phyloP scores from a whole-genome alignment of 305 asterid genomes.

The Rubia peregrina region DNA sequence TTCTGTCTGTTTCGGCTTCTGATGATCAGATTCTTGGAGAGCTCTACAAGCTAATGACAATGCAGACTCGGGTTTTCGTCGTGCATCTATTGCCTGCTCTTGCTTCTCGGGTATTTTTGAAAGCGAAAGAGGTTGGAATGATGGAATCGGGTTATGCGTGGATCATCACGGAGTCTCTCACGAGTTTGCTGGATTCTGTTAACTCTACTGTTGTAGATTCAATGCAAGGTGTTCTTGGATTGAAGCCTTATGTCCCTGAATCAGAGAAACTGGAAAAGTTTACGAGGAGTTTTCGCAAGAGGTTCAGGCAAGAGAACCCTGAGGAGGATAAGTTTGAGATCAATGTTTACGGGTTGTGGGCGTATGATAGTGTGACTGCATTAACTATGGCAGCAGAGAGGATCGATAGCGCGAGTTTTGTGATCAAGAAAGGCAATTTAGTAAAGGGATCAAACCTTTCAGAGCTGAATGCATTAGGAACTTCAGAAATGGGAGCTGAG shows the following conservation, averaged over 20 bases:
- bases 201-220: slow-evolving; percentile 24
- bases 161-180: slow-evolving; percentile 43
- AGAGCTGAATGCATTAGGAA: slow-evolving; percentile 37
- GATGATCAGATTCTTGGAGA: slow-evolving; percentile 32
- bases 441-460: slow-evolving; percentile 19
- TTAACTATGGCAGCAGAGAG: slow-evolving; percentile 31
- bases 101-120: slow-evolving; percentile 40
- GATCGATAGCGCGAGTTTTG: slow-evolving; percentile 13
- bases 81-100: slow-evolving; percentile 32
- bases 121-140: slow-evolving; percentile 42
- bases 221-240: slow-evolving; percentile 51
- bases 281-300: slow-evolving; percentile 31
- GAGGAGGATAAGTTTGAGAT: slow-evolving; percentile 18
- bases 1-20: slow-evolving; percentile 29
- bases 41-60: slow-evolving; percentile 30
- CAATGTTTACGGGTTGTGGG: slow-evolving; percentile 28
- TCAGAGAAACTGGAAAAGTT: slow-evolving; percentile 24
- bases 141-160: slow-evolving; percentile 46
- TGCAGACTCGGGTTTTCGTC: slow-evolving; percentile 43
- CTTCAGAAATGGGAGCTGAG: slow-evolving; percentile 31
- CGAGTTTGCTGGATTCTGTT: slow-evolving; percentile 27
- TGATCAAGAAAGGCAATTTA: slow-evolving; percentile 12
- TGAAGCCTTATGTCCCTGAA: slow-evolving; percentile 33
- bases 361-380: slow-evolving; percentile 29
- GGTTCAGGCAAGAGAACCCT: slow-evolving; percentile 34